A percentile compares a stretch with the other conserved stretches of the same genome.
These are phyloP conservation scores for Benincasa hispida DNA, from an alignment of 306 rosid species.

Conservation along the genomic window DNA sequence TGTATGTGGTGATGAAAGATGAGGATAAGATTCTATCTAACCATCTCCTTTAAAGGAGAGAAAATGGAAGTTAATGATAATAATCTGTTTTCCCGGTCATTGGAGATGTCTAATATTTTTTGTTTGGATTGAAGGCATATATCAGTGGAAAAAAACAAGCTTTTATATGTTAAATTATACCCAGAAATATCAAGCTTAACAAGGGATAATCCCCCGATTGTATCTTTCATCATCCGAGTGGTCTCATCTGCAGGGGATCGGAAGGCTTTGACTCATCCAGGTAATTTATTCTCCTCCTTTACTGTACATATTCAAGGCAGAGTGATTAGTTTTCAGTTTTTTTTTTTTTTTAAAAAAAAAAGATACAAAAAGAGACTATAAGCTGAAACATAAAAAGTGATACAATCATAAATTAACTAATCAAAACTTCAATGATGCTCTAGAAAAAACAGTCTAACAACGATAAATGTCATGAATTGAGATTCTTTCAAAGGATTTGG, in stretches of 20 bases:
- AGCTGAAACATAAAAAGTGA: no score
- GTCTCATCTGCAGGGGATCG: constrained; percentile 76
- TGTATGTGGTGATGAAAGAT: neutral
- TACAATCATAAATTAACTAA: no score
- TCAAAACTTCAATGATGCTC: no score
- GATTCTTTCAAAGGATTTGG: no score
- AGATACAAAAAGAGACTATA: no score
- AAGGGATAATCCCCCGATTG: constrained; percentile 86
- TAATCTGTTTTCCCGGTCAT: neutral
- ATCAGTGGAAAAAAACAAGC: constrained; percentile 79
- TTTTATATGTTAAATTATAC: constrained; percentile 58
- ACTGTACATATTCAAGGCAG: constrained; percentile 1
- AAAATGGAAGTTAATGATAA: neutral
- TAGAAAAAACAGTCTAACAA: no score
- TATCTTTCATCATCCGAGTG: constrained; percentile 65
- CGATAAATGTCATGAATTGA: no score
- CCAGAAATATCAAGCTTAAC: constrained; percentile 81
- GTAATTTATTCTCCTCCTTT: constrained; percentile 21
- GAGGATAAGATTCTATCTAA: neutral
- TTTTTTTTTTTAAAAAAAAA: no score
- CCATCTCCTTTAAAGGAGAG: neutral
- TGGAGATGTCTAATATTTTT: neutral
- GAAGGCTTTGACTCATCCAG: constrained; percentile 69
- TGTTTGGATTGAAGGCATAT: constrained; percentile 49
- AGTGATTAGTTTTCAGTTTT: neutral